Percentiles rank a stretch among this genome's conserved stretches.
Evolutionary conservation across 371 early-diverging fungal species (phyloP).

Genomic region (Circinella umbellata): DNA sequence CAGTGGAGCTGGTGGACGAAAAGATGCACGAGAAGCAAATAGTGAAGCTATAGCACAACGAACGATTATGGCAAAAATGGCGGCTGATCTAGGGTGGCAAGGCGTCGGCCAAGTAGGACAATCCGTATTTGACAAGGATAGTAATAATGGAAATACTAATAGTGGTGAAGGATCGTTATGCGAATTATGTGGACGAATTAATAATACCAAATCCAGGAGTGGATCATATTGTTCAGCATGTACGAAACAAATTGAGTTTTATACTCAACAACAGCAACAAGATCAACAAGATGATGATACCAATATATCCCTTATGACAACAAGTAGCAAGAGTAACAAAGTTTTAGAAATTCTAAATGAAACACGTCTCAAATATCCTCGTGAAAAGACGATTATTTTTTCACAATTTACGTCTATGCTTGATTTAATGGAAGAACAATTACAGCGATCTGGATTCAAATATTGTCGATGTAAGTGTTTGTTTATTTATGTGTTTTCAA

Average conservation of each 20-base stretch:
- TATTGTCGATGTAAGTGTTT: conserved; percentile 54
- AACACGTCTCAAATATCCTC: conserved; percentile 33
- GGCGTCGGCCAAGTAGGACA: conserved; percentile 24
- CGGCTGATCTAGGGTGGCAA: conserved; percentile 35
- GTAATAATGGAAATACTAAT: not conserved
- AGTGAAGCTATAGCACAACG: conserved; percentile 25
- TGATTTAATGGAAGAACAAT: conserved; percentile 72
- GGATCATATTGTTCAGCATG: conserved; percentile 25
- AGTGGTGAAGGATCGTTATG: conserved; percentile 12
- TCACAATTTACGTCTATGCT: conserved; percentile 88
- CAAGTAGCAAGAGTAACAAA: conserved; percentile 57
- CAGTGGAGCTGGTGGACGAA: conserved; percentile 7
- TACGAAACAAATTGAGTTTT: conserved; percentile 17
- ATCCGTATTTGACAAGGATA: conserved; percentile 23
- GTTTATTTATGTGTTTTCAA: not conserved
- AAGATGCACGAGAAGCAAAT: conserved; percentile 15
- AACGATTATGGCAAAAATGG: conserved; percentile 32
- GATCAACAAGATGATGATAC: no score
- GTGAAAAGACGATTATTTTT: conserved; percentile 82
- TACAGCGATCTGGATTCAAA: conserved; percentile 62
- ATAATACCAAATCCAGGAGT: not conserved
- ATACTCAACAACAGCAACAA: conserved; percentile 3
- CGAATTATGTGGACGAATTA: conserved; percentile 39
- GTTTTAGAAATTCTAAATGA: conserved; percentile 49
- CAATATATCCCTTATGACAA: conserved; percentile 19